These are phyloP conservation scores for Yamadazyma diospyri DNA, from an alignment of 1,139 yeast genomes.

Conservation along the genomic window DNA sequence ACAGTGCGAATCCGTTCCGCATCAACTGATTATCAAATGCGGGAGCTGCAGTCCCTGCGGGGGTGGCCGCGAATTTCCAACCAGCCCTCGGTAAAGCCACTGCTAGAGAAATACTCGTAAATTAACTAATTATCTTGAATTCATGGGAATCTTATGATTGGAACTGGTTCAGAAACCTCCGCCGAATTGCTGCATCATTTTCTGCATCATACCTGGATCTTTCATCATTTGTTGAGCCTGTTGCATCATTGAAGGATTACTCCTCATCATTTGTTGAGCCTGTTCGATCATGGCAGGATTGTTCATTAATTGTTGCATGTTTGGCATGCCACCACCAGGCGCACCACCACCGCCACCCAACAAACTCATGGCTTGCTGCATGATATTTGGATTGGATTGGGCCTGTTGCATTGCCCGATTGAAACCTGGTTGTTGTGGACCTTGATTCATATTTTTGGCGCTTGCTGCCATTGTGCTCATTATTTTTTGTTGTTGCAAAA, in stretches of 20 bases:
- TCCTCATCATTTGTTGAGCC: conserved; percentile 61
- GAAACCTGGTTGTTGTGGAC: conserved; percentile 28
- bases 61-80: no score
- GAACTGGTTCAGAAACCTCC: no score
- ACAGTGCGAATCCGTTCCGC: no score
- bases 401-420: conserved; percentile 47
- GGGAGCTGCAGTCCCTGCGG: no score
- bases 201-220: conserved; percentile 62
- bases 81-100: no score
- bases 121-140: no score
- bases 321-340: conserved; percentile 51
- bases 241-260: conserved; percentile 71
- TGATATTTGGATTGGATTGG: conserved; percentile 48
- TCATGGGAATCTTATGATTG: no score
- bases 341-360: conserved; percentile 39
- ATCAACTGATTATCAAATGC: no score
- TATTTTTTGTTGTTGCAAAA: conserved; percentile 86
- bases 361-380: conserved; percentile 55
- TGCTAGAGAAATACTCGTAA: no score
- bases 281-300: conserved; percentile 41
- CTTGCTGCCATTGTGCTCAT: conserved; percentile 91
- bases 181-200: conserved; percentile 72
- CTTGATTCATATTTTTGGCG: conserved; percentile 53
- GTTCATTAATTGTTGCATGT: conserved; percentile 52
- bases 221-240: conserved; percentile 54